These are phyloP conservation scores for Porcisia deanei DNA, from an alignment of 208 protist genomes.

Conservation along the genomic window DNA sequence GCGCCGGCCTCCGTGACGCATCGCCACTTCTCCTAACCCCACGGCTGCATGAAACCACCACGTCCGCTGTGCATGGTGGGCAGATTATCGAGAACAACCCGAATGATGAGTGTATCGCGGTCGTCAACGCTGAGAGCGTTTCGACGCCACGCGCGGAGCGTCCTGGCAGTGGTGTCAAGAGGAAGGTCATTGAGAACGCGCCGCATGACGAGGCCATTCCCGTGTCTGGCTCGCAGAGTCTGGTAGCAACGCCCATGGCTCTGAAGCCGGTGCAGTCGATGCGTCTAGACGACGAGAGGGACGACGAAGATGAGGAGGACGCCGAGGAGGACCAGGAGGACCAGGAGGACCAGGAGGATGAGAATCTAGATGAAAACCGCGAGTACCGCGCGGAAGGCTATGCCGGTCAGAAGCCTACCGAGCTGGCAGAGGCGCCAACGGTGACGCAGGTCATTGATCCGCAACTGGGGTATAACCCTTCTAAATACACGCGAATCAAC, in stretches of 20 bases:
- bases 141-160: slow-evolving; percentile 46
- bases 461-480: slow-evolving; percentile 78
- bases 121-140: slow-evolving; percentile 57
- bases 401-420: slow-evolving; percentile 65
- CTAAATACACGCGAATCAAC: slow-evolving; percentile 86
- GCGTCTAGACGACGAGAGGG: slow-evolving; percentile 27
- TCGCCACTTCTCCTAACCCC: slow-evolving; percentile 7
- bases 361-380: slow-evolving; percentile 32
- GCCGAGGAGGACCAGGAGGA: slow-evolving; percentile 35
- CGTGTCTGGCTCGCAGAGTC: slow-evolving; percentile 26
- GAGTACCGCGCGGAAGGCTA: slow-evolving; percentile 49
- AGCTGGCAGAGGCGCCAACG: slow-evolving; percentile 36
- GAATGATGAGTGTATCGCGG: slow-evolving; percentile 84
- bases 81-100: slow-evolving; percentile 81
- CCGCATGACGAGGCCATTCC: slow-evolving; percentile 72
- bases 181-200: slow-evolving; percentile 50
- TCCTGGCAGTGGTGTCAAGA: slow-evolving; percentile 11
- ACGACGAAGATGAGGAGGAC: slow-evolving; percentile 32
- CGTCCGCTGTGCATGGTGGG: slow-evolving; percentile 23
- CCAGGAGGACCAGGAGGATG: slow-evolving; percentile 23
- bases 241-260: slow-evolving; percentile 32
- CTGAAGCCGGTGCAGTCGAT: slow-evolving; percentile 14
- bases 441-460: slow-evolving; percentile 1
- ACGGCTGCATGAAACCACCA: background rate
- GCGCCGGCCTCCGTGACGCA: background rate